Base-by-base conservation (phyloP, 345 rosid species). In the Aurinia saxatilis region DNA sequence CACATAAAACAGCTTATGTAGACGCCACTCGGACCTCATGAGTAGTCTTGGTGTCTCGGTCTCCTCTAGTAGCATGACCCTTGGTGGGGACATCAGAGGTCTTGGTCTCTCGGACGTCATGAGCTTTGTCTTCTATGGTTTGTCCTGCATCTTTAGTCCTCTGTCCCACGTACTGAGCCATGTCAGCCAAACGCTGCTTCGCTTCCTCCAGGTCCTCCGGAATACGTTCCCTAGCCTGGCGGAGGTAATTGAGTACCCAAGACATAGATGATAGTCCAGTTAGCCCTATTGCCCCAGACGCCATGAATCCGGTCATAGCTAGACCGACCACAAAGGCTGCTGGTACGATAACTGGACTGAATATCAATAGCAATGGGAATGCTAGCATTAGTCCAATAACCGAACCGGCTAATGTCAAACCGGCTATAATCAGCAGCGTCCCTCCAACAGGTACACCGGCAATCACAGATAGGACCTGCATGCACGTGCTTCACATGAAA, bases 271-370 rank as follows among this genome's bases (percentile, higher is more conserved):
- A 80, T 10, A 86, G 58, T 2, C 84, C 98, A 0, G 91, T 80
- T 21, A 89, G 75, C 68, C 93, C 95, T 17, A 92, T 73, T 12
- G 85, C 86, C 5, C 89, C 89, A 0, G 98, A 84, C 0, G 81
- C 64, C 49, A 85, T 66, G 61, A 85, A 82, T 7, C 84, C 98
- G 0, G 73, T 31, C 75, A 85, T 75, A 0, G 89, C 82, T 49
- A 89, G 47, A 44, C 78, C 83, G 8, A 89, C 48, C 5, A 54
- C 69, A 10, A 86, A 60, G 10, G 82, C 80, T 0, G 96, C 87
- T 0, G 98, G 91, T 23, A 89, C 87, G 2, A 92, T 65, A 35
- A 92, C 78, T 0, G 90, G 98, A 77, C 97, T 89, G 77, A 78
- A 87, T 49, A 92, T 61, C 37, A 92, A 37, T 34, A 92, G 77